phyloP scores from a whole-genome alignment of 345 rosid genomes.

The Populus simonii region DNA sequence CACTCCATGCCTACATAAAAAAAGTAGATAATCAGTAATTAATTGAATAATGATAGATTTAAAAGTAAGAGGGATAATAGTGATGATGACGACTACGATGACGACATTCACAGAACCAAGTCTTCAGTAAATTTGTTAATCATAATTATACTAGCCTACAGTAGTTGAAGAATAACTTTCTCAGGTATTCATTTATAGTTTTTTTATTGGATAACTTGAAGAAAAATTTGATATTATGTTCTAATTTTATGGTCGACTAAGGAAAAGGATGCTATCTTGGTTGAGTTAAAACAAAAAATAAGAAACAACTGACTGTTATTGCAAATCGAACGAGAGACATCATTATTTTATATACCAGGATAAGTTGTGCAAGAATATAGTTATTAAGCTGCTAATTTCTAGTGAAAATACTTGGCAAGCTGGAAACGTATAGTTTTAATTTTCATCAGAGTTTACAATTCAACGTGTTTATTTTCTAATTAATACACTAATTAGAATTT shows the following conservation, averaged over 20 bases:
- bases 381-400: no score
- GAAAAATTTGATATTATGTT: background rate
- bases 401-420: no score
- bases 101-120: background rate
- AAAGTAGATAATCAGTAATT: background rate
- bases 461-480: no score
- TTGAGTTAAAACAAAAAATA: background rate
- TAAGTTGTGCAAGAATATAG: no score
- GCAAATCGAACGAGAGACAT: no score
- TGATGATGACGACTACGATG: background rate
- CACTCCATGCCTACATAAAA: conserved; percentile 66
- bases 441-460: no score
- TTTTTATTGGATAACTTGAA: background rate
- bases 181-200: background rate
- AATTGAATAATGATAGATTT: background rate
- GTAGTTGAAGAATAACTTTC: background rate
- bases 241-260: background rate
- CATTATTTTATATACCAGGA: no score
- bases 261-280: background rate
- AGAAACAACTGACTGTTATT: no score
- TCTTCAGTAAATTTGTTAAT: background rate
- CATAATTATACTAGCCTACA: background rate
- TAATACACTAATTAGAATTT: no score
- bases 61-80: background rate
- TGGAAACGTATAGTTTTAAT: no score